Evolutionary conservation across 129 eudicot genomes (phyloP).

Genomic region (Helianthus tuberosus): DNA sequence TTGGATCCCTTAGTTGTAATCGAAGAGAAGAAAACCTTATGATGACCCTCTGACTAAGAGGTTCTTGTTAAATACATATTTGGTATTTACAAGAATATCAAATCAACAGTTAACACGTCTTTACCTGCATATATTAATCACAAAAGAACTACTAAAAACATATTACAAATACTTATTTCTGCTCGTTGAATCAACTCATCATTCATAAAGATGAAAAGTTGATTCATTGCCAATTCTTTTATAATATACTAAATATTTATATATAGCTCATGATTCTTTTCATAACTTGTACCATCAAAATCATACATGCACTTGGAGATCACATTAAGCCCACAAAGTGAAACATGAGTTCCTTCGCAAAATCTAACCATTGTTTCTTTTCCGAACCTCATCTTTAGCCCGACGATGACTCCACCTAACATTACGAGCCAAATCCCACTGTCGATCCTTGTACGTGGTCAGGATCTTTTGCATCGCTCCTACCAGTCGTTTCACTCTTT

Average conservation of each 20-base stretch:
- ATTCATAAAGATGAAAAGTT: conserved; percentile 6
- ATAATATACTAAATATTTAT: no score
- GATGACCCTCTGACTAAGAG: no score
- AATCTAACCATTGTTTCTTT: conserved; percentile 10
- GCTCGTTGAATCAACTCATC: conserved; percentile 1
- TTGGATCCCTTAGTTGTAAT: no score
- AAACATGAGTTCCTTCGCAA: not conserved
- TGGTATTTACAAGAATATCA: not conserved
- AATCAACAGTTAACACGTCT: not conserved
- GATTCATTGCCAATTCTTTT: not conserved
- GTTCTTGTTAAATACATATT: not conserved
- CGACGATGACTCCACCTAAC: not conserved
- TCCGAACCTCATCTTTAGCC: not conserved
- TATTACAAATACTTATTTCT: not conserved
- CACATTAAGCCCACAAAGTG: conserved; percentile 6
- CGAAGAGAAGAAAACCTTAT: no score
- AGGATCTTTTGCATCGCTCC: conserved; percentile 27
- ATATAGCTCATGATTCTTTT: not conserved
- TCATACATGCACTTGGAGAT: not conserved
- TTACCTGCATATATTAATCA: not conserved
- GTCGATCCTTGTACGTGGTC: conserved; percentile 24
- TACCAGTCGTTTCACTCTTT: conserved; percentile 22
- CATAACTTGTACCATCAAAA: not conserved
- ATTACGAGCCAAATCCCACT: conserved; percentile 24
- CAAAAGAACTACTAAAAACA: not conserved